Base-by-base conservation (phyloP, 768 basidiomycete genomes). In the Rhizopogon rudus region DNA sequence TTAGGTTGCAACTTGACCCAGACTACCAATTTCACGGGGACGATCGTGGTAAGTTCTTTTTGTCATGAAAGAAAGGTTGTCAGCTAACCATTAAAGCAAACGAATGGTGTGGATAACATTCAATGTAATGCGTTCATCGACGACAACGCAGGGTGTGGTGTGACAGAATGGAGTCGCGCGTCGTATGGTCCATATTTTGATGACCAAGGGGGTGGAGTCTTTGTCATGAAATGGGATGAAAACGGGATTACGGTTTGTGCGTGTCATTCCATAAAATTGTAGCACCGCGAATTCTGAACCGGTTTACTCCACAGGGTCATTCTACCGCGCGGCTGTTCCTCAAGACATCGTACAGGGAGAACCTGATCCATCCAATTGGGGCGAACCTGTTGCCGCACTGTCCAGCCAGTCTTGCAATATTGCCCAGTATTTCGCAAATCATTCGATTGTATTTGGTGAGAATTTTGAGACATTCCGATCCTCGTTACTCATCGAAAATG, bases 151-250 rank as follows among this genome's bases (percentile, higher is more conserved):
- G 92, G 93, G 6, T 93, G 93, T 60, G 85, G 86, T 39, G 75
- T 93, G 58, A 81, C 78, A 0, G 91, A 93, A 64, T 84, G 83
- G 82, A 93, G 90, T 62, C 77, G 78, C 20, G 85, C 87, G 2
- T 94, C 92, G 0, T 94, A 90, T 68, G 93, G 93, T 0, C 84
- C 87, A 39, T 81, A 79, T 51, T 93, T 93, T 65, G 92, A 93
- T 57, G 77, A 78, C 1, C 83, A 82, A 63, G 82, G 87, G 9
- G 93, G 93, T 5, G 93, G 93, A 3, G 84, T 92, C 3, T 93
- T 91, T 65, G 91, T 84, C 1, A 91, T 92, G 88, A 87, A 88
- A 61, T 94, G 93, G 93, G 88, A 93, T 63, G 80, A 83, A 56
- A 77, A 75, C 57, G 83, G 84, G 2, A 90, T 92, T 54, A 80